phyloP scores from a whole-genome alignment of 192 early-diverging fungal species.

The Coemansia erecta region DNA sequence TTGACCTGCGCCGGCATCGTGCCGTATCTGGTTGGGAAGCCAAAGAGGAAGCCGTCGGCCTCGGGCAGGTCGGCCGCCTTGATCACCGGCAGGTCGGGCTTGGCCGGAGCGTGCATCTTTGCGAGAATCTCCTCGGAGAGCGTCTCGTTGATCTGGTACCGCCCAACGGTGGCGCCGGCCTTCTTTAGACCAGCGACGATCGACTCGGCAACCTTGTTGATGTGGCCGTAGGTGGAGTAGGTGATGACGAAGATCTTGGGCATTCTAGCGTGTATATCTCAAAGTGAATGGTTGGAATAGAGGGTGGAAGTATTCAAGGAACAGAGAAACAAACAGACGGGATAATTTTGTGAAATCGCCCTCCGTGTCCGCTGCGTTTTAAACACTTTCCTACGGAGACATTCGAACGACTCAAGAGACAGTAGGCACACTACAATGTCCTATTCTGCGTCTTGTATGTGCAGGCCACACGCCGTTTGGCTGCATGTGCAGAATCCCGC shows the following conservation, averaged over 20 bases:
- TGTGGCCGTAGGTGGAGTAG: constrained; percentile 71
- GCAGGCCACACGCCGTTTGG: too few species aligned
- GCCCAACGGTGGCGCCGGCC: constrained; percentile 46
- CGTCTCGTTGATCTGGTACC: constrained; percentile 63
- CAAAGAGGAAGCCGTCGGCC: constrained; percentile 69
- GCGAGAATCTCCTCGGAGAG: constrained; percentile 61
- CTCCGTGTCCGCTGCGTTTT: too few species aligned
- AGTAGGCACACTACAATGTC: too few species aligned
- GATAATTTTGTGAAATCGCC: too few species aligned
- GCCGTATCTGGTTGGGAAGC: constrained; percentile 71
- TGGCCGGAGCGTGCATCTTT: constrained; percentile 65
- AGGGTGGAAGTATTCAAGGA: too few species aligned
- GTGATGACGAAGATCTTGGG: constrained; percentile 63
- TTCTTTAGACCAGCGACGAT: constrained; percentile 63
- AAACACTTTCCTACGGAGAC: too few species aligned
- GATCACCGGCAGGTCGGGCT: constrained; percentile 58
- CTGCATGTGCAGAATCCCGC: too few species aligned
- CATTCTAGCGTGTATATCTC: background rate
- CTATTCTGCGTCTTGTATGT: too few species aligned
- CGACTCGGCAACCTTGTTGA: constrained; percentile 63
- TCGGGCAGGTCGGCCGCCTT: constrained; percentile 56
- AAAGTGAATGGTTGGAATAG: too few species aligned
- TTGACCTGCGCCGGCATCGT: constrained; percentile 72
- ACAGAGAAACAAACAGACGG: too few species aligned
- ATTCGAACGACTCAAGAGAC: too few species aligned